Percentiles rank a stretch among this genome's conserved stretches.
Conservation (phyloP, 495 filamentous ascomycete species). For the Penicillium simplicissimum region DNA sequence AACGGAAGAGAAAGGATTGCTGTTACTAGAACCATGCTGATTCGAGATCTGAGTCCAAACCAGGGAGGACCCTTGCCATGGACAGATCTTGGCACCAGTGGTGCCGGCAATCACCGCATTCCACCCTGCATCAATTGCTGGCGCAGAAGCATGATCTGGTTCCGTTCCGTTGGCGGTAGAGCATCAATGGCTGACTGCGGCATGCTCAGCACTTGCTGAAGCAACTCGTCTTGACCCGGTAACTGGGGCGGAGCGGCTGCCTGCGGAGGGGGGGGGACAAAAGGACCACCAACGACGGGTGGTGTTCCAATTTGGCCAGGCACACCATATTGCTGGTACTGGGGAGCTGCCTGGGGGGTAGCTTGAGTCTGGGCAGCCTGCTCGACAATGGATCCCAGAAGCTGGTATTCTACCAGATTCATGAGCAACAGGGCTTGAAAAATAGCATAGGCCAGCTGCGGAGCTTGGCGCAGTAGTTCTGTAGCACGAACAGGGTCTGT, state of each 20-base stretch:
- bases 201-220: conserved; percentile 75
- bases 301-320: conserved; percentile 55
- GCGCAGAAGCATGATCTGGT: conserved; percentile 73
- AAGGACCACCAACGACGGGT: conserved; percentile 59
- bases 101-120: conserved; percentile 34
- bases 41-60: neutral
- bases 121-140: conserved; percentile 53
- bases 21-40: neutral
- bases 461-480: conserved; percentile 83
- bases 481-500: conserved; percentile 81
- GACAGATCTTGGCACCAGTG: neutral
- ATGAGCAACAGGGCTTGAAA: conserved; percentile 94
- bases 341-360: conserved; percentile 31
- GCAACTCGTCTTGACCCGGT: conserved; percentile 62
- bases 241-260: conserved; percentile 45
- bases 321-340: conserved; percentile 38
- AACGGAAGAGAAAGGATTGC: neutral
- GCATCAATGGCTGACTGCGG: conserved; percentile 73
- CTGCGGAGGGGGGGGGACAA: conserved; percentile 47
- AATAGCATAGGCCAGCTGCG: conserved; percentile 92
- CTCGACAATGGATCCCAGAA: conserved; percentile 59
- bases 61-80: neutral
- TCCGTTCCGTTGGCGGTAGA: conserved; percentile 68
- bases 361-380: conserved; percentile 46
- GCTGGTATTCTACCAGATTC: conserved; percentile 77